phyloP scores from a whole-genome alignment of 805 yeast species.

The Hermanozyma aechmeae region DNA sequence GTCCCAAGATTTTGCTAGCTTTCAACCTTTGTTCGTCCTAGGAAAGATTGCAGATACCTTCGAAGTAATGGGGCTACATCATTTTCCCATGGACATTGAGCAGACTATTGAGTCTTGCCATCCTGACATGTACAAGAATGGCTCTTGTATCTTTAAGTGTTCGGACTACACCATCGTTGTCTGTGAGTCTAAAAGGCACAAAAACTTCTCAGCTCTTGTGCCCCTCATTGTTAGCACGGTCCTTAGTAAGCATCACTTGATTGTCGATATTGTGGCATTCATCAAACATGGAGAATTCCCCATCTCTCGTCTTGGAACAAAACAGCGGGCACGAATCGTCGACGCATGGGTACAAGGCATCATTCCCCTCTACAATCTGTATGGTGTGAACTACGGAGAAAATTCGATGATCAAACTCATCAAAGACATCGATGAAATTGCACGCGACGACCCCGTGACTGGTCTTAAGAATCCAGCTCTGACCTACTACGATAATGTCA shows the following conservation, averaged over 20 bases:
- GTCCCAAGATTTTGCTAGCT: conserved; percentile 19
- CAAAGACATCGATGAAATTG: conserved; percentile 41
- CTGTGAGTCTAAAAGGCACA: conserved; percentile 48
- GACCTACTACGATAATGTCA: conserved; percentile 24
- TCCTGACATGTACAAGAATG: conserved; percentile 48
- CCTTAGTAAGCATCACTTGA: conserved; percentile 70
- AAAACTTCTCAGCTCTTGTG: conserved; percentile 60
- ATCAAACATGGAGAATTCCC: conserved; percentile 57
- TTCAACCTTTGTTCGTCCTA: conserved; percentile 76
- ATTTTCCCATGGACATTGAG: conserved; percentile 80
- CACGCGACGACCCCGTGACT: conserved; percentile 28
- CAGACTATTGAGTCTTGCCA: conserved; percentile 37
- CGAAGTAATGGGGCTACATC: conserved; percentile 85
- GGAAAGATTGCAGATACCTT: conserved; percentile 83
- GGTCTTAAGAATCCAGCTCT: conserved; percentile 35
- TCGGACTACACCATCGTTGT: conserved; percentile 73
- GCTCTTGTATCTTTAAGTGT: conserved; percentile 66
- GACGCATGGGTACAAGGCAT: conserved; percentile 42
- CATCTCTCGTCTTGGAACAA: conserved; percentile 60
- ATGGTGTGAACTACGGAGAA: conserved; percentile 60
- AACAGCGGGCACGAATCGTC: conserved; percentile 66
- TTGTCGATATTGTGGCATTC: conserved; percentile 79
- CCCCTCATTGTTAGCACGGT: conserved; percentile 77
- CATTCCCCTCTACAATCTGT: conserved; percentile 30
- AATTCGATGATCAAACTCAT: conserved; percentile 48